Evolutionary conservation across 345 rosid genomes (phyloP), one percentile per base, ranked within the genome.

Genomic region (Acer negundo): DNA sequence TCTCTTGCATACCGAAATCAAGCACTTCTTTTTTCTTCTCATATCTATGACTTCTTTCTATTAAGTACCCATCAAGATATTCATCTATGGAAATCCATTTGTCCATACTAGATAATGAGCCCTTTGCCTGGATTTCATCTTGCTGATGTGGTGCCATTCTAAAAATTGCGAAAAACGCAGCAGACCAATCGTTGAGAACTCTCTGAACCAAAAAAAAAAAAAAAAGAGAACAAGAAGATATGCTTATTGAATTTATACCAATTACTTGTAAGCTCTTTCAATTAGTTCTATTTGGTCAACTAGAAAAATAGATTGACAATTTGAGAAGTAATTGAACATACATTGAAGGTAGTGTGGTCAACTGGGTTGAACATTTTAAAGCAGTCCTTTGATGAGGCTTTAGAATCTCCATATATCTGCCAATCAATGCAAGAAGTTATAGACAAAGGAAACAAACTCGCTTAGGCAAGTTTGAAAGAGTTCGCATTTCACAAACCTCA

Each of bases 1-100:
- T 91, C 84, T 94, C 99, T 69, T 97, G 98, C 95, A 97, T 94
- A 24, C 99, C 99, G 3, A 94, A 70, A 73, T 97, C 99, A 2
- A 94, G 80, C 72, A 97, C 94, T 83, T 97, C 99, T 86, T 84
- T 77, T 86, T 91, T 94, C 85, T 91, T 94, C 71, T 92, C 97
- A 10, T 93, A 91, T 78, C 94, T 85, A 70, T 89, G 94, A 81
- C 86, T 89, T 79, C 97, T 89, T 79, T 89, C 93, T 93, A 97
- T 85, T 73, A 94, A 82, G 89, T 95, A 93, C 47, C 98, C 96
- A 1, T 95, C 94, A 8, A 93, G 88, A 83, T 94, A 94, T 78
- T 94, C 99, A 7, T 97, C 99, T 12, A 97, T 94, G 0, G 99
- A 94, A 61, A 91, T 97, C 89, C 84, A 83, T 82, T 90, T 89